Percentiles rank a stretch among this genome's conserved stretches.
These are phyloP conservation scores for Arachis hypogaea DNA, from an alignment of 306 rosid species.

Conservation along the genomic window DNA sequence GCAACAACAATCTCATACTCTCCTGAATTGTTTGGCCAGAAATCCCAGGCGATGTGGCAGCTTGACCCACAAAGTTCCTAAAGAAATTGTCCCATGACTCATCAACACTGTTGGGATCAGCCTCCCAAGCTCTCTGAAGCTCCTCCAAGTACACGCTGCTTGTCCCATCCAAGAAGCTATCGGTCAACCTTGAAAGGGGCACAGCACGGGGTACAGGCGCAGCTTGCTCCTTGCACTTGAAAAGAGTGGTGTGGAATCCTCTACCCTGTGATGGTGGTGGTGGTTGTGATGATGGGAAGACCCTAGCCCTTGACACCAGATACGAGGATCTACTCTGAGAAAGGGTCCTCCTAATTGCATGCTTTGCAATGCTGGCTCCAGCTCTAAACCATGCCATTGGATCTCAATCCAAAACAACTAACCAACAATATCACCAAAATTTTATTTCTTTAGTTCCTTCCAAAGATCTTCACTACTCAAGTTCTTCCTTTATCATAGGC, in stretches of 20 bases:
- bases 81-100: slow-evolving; percentile 99
- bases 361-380: slow-evolving; percentile 69
- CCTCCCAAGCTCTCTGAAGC: slow-evolving; percentile 99
- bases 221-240: slow-evolving; percentile 61
- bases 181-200: slow-evolving; percentile 90
- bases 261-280: slow-evolving; percentile 44
- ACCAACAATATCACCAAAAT: slow-evolving; percentile 23
- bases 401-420: slow-evolving; percentile 30
- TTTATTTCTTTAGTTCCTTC: background rate
- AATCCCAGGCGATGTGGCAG: slow-evolving; percentile 83
- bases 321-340: slow-evolving; percentile 59
- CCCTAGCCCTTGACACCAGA: slow-evolving; percentile 57
- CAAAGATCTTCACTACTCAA: slow-evolving; percentile 19
- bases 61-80: slow-evolving; percentile 89
- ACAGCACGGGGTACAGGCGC: slow-evolving; percentile 86
- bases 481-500: slow-evolving; percentile 18
- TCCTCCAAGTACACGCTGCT: slow-evolving; percentile 95
- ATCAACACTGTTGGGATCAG: slow-evolving; percentile 88
- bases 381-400: slow-evolving; percentile 92
- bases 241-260: slow-evolving; percentile 62
- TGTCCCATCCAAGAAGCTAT: slow-evolving; percentile 92
- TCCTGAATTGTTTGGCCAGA: slow-evolving; percentile 98
- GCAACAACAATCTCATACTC: slow-evolving; percentile 90
- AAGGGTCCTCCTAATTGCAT: slow-evolving; percentile 63
- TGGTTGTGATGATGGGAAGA: slow-evolving; percentile 48